Conservation (phyloP, 2,329 filamentous ascomycete species). For the Leptosphaerulina australis region DNA sequence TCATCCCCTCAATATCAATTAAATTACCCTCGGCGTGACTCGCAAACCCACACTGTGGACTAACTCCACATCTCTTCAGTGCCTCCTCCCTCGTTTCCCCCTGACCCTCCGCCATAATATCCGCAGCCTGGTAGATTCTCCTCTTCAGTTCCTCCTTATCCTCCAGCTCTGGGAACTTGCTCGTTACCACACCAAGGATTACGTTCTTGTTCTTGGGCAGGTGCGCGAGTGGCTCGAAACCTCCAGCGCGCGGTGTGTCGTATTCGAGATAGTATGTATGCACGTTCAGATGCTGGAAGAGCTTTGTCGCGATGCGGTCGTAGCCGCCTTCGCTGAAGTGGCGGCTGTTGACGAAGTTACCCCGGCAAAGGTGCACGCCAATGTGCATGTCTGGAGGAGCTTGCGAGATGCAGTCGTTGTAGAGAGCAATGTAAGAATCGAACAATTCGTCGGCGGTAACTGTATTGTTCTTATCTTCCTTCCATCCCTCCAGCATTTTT, state of each 20-base stretch:
- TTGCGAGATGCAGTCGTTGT: slow-evolving; percentile 70
- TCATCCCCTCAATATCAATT: slow-evolving; percentile 70
- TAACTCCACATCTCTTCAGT: slow-evolving; percentile 62
- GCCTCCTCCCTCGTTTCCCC: slow-evolving; percentile 68
- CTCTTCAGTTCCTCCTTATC: slow-evolving; percentile 51
- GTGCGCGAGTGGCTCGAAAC: slow-evolving; percentile 51
- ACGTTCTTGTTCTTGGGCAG: slow-evolving; percentile 53
- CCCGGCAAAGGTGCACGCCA: slow-evolving; percentile 72
- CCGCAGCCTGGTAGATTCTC: slow-evolving; percentile 56
- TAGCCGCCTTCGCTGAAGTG: slow-evolving; percentile 54
- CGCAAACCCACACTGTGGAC: slow-evolving; percentile 53
- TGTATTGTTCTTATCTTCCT: slow-evolving; percentile 68
- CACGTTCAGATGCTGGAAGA: slow-evolving; percentile 38
- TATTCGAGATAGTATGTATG: slow-evolving; percentile 47
- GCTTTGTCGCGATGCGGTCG: slow-evolving; percentile 49
- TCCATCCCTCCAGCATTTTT: slow-evolving; percentile 41
- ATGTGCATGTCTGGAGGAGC: slow-evolving; percentile 72
- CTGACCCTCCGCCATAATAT: slow-evolving; percentile 69
- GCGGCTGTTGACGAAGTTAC: slow-evolving; percentile 51
- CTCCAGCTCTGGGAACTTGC: slow-evolving; percentile 52
- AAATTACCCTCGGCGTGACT: slow-evolving; percentile 74
- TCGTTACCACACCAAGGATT: slow-evolving; percentile 51
- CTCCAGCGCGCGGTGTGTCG: slow-evolving; percentile 53
- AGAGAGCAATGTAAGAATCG: slow-evolving; percentile 73
- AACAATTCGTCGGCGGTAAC: slow-evolving; percentile 70